Percentiles rank a stretch among this genome's conserved stretches.
These are phyloP conservation scores for Malbranchea cinnamomea DNA, from an alignment of 2,329 filamentous ascomycete genomes.

Conservation along the genomic window DNA sequence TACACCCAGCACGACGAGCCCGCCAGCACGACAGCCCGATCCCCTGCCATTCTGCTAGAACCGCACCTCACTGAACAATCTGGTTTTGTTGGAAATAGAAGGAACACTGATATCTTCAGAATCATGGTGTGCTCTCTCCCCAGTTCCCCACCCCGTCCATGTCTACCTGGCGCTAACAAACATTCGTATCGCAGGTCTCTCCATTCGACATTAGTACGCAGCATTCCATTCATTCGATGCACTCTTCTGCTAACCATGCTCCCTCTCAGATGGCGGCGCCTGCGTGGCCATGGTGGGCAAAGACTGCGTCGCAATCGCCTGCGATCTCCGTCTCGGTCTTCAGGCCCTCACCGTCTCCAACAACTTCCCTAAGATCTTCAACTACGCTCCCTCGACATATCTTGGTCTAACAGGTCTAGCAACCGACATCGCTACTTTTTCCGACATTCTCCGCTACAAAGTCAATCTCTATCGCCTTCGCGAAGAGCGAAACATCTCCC, in stretches of 20 bases:
- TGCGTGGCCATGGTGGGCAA: constrained; percentile 99
- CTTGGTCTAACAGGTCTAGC: constrained; percentile 91
- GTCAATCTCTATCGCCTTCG: constrained; percentile 99
- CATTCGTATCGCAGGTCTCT: constrained; percentile 49
- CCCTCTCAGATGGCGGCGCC: constrained; percentile 58
- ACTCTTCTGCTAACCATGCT: constrained; percentile 11
- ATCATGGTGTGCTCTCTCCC: constrained; percentile 18
- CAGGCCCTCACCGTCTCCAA: constrained; percentile 96
- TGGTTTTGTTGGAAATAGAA: not conserved
- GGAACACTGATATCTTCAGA: not conserved
- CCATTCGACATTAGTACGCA: constrained; percentile 87
- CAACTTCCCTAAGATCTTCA: constrained; percentile 99
- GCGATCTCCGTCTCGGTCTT: constrained; percentile 92
- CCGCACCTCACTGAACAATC: constrained; percentile 4
- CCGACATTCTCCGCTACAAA: constrained; percentile 98
- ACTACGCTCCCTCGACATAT: constrained; percentile 79
- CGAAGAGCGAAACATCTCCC: constrained; percentile 92
- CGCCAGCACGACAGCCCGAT: constrained; percentile 2
- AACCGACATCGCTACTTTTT: constrained; percentile 87
- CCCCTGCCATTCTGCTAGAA: constrained; percentile 5
- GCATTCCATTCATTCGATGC: constrained; percentile 4
- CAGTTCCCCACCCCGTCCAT: constrained; percentile 7
- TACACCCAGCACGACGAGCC: not conserved
- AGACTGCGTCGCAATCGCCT: constrained; percentile 98
- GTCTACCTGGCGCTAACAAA: constrained; percentile 22